Evolutionary conservation across 345 rosid species (phyloP), one percentile per base, ranked within the genome.

Genomic region (Heritiera littoralis): DNA sequence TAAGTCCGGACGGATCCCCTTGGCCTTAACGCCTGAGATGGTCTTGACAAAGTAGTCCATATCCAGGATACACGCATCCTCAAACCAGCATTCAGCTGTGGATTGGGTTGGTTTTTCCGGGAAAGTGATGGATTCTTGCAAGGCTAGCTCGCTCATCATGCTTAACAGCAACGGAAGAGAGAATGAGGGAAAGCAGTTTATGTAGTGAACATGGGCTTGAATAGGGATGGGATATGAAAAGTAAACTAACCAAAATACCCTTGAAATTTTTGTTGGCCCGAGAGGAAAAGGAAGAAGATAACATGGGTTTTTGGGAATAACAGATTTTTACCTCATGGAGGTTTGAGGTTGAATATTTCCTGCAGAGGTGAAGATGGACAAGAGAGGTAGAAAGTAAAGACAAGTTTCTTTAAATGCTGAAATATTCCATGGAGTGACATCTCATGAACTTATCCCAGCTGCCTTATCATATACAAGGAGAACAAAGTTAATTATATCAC

Each of bases 41-140:
- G 94, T 91, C 81, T 89, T 88, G 41, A 93, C 93, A 80, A 95
- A 95, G 79, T 88, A 87, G 72, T 95, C 94, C 81, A 93, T 91
- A 82, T 92, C 95, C 17, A 91, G 87, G 75, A 95, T 87, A 86
- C 92, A 90, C 1, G 89, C 89, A 9, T 95, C 96, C 77, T 93
- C 92, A 43, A 92, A 88, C 90, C 88, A 91, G 77, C 84, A 75
- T 3, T 84, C 86, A 7, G 84, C 76, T 11, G 80, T 49, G 43
- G 80, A 66, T 49, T 80, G 86, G 17, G 84, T 56, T 38, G 75
- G 78, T 79, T 88, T 86, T 15, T 61, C 87, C 8, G 88, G 65
- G 80, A 77, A 78, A 54, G 79, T 61, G 76, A 66, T n/a, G 14
- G 92, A 54, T 49, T 86, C 93, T 48, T 86, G 81, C 8, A 78